These are phyloP conservation scores for Mollisiaceae sp. DNA, from an alignment of 2,329 filamentous ascomycete genomes.

Conservation along the genomic window DNA sequence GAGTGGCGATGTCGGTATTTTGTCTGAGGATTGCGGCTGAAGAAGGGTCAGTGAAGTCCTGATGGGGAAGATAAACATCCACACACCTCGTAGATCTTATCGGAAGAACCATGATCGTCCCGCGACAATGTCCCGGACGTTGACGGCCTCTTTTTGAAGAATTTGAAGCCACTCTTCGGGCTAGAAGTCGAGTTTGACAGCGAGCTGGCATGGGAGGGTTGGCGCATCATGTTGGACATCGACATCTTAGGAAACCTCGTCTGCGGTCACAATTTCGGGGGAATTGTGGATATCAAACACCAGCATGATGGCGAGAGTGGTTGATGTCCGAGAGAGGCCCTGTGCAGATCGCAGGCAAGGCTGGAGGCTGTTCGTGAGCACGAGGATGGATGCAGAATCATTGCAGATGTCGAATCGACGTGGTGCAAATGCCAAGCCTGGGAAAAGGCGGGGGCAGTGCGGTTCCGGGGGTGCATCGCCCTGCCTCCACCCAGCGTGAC, in stretches of 20 bases:
- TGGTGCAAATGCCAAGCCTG: not conserved
- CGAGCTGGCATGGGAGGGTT: constrained; percentile 31
- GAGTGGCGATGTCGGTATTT: constrained; percentile 28
- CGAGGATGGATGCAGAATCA: not conserved
- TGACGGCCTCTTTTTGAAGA: constrained; percentile 30
- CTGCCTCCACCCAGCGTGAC: not conserved
- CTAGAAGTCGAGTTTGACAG: constrained; percentile 28
- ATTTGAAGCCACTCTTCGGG: constrained; percentile 27
- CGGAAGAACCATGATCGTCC: constrained; percentile 23
- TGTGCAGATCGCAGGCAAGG: constrained; percentile 3
- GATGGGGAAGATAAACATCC: not conserved
- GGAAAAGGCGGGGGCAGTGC: not conserved
- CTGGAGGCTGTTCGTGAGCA: not conserved
- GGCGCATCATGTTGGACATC: constrained; percentile 29
- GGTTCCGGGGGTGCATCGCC: not conserved
- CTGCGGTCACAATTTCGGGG: constrained; percentile 17
- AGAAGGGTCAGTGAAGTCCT: constrained; percentile 16
- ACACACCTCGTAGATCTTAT: constrained; percentile 30
- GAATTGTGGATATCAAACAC: constrained; percentile 11
- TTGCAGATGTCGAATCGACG: not conserved
- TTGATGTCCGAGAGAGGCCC: not conserved
- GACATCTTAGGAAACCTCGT: constrained; percentile 14
- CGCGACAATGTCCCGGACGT: constrained; percentile 16
- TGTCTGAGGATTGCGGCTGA: constrained; percentile 31
- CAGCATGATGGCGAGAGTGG: constrained; percentile 24